Evolutionary conservation across 2,329 filamentous ascomycete species (phyloP).

Genomic region (Cladobotryum protrusum): DNA sequence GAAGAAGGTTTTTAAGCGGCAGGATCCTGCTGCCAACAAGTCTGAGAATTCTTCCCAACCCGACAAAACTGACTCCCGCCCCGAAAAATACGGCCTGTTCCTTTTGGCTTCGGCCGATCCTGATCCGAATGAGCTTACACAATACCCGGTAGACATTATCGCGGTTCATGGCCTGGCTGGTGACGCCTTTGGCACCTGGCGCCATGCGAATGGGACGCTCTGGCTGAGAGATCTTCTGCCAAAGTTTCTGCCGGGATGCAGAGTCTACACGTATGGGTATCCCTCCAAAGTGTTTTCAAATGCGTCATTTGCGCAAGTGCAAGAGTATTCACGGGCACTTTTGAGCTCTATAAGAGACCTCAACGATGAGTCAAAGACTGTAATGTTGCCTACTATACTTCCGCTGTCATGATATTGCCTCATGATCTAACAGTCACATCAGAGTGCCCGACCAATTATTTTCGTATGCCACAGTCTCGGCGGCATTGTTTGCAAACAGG

Average conservation of each 20-base stretch:
- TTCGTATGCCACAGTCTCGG: constrained; percentile 26
- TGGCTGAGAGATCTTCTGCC: constrained; percentile 20
- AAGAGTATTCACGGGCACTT: constrained; percentile 15
- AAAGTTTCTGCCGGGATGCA: constrained; percentile 15
- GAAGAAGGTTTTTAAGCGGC: no score
- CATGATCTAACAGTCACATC: neutral
- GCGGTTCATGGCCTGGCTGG: constrained; percentile 20
- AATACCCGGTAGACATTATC: constrained; percentile 15
- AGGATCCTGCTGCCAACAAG: no score
- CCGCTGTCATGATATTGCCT: neutral
- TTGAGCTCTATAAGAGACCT: constrained; percentile 11
- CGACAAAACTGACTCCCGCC: no score
- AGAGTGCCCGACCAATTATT: constrained; percentile 16
- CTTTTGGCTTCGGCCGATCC: no score
- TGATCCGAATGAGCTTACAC: no score
- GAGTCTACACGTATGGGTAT: constrained; percentile 20
- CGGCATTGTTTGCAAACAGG: constrained; percentile 24
- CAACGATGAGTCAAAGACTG: constrained; percentile 8
- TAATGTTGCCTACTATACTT: neutral
- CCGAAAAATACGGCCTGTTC: no score
- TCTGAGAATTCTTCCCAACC: no score
- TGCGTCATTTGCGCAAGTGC: constrained; percentile 8
- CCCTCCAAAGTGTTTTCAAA: constrained; percentile 14
- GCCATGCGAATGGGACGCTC: constrained; percentile 13
- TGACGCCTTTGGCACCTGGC: constrained; percentile 16